Conservation (phyloP, 495 filamentous ascomycete species). For the Tuber magnatum region DNA sequence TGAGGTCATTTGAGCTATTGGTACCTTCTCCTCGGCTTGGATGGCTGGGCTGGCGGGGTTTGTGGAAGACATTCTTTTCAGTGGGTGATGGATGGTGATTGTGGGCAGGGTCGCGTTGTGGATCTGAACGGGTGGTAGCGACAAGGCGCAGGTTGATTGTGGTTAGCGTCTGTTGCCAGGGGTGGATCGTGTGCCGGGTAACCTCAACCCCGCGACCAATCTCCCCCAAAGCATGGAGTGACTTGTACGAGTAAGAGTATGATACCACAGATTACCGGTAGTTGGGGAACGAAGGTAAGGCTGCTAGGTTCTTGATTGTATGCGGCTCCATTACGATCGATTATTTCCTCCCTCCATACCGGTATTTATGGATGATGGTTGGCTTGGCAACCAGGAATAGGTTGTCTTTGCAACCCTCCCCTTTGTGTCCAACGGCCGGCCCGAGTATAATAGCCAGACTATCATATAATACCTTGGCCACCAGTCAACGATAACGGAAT, state of each 20-base stretch:
- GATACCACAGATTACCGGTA: too few species aligned
- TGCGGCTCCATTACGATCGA: background rate
- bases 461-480: background rate
- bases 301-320: background rate
- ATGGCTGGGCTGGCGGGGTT: background rate
- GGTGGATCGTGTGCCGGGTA: background rate
- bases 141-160: background rate
- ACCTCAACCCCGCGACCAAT: background rate
- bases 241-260: background rate
- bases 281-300: background rate
- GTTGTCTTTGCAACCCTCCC: background rate
- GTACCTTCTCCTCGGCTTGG: background rate
- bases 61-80: background rate
- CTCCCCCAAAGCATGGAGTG: background rate
- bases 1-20: background rate
- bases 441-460: background rate
- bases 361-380: background rate
- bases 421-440: background rate
- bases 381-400: background rate
- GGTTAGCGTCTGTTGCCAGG: background rate
- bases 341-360: background rate
- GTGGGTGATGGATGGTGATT: slow-evolving; percentile 3
- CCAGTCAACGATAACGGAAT: background rate
- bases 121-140: background rate
- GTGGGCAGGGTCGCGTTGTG: background rate